Evolutionary conservation across 139 green algal species (phyloP).

Genomic region (Marvania coccoides): DNA sequence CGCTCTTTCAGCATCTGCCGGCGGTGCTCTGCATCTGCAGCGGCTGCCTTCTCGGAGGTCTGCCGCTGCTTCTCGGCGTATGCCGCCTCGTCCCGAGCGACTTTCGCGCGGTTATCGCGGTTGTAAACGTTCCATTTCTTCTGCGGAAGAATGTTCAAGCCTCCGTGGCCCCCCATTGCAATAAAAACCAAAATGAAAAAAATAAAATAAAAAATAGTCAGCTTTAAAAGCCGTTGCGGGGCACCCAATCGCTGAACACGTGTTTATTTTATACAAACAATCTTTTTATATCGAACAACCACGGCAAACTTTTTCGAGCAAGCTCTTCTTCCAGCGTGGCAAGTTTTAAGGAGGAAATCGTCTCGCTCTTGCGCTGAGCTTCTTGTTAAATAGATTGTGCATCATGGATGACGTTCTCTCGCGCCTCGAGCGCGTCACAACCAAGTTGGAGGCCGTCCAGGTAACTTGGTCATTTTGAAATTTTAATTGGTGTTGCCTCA

Average conservation of each 20-base stretch:
- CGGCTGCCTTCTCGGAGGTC: slow-evolving; percentile 11
- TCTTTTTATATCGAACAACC: too few relatives aligned
- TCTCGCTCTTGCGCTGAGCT: background rate
- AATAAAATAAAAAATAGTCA: background rate
- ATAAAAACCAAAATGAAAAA: background rate
- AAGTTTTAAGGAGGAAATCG: too few relatives aligned
- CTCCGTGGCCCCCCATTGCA: slow-evolving; percentile 87
- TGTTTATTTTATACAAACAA: too few relatives aligned
- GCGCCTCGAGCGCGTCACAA: slow-evolving; percentile 17
- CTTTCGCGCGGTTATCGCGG: slow-evolving; percentile 70
- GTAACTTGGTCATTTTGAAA: too few relatives aligned
- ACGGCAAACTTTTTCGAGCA: too few relatives aligned
- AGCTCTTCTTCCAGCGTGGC: too few relatives aligned
- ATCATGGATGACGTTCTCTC: slow-evolving; percentile 20
- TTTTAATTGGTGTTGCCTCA: too few relatives aligned
- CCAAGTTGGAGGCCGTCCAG: slow-evolving; percentile 20
- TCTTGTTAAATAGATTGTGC: background rate
- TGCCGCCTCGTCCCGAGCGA: slow-evolving; percentile 47
- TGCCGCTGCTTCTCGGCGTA: slow-evolving; percentile 34
- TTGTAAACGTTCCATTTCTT: slow-evolving; percentile 94
- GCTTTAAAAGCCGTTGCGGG: too few relatives aligned
- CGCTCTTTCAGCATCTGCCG: slow-evolving; percentile 40
- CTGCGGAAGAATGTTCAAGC: slow-evolving; percentile 94
- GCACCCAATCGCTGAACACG: too few relatives aligned
- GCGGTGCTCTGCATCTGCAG: slow-evolving; percentile 48